These are phyloP conservation scores for Colletotrichum gloeosporioides DNA, from an alignment of 2,329 filamentous ascomycete genomes.

Conservation along the genomic window DNA sequence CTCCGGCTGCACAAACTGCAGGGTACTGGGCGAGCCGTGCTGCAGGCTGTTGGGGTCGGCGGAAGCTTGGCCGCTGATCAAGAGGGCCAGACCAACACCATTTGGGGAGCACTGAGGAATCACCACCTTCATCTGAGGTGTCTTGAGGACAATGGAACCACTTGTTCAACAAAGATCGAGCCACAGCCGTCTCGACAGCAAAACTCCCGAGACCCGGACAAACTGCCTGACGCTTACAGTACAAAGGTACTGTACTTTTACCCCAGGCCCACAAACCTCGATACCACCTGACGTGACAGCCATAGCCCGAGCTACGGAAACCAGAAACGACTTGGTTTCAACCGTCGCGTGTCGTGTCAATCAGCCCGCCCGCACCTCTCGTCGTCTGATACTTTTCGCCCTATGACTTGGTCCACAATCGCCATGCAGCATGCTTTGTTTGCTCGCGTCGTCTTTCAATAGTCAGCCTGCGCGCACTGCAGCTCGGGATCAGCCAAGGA, in stretches of 20 bases:
- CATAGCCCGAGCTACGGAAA: background rate
- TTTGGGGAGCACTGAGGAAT: background rate
- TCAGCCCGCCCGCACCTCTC: background rate
- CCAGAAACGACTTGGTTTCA: background rate
- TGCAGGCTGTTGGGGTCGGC: background rate
- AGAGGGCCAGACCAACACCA: background rate
- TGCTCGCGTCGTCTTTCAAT: background rate
- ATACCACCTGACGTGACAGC: background rate
- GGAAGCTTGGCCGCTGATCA: conserved; percentile 8
- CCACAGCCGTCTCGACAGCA: background rate
- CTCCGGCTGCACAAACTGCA: background rate
- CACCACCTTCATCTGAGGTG: background rate
- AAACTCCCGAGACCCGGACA: background rate
- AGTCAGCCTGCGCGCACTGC: too few species aligned
- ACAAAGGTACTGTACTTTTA: background rate
- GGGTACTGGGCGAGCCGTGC: background rate
- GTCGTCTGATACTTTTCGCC: background rate
- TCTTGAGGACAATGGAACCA: background rate
- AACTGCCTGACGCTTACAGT: background rate
- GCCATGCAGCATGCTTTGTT: background rate
- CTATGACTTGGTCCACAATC: background rate
- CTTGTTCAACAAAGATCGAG: background rate
- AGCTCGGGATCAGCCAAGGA: background rate
- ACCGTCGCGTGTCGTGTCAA: background rate
- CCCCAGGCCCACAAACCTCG: background rate